Evolutionary conservation across 2,329 filamentous ascomycete genomes (phyloP), one percentile per base, ranked within the genome.

Genomic region (Penicillium digitatum): DNA sequence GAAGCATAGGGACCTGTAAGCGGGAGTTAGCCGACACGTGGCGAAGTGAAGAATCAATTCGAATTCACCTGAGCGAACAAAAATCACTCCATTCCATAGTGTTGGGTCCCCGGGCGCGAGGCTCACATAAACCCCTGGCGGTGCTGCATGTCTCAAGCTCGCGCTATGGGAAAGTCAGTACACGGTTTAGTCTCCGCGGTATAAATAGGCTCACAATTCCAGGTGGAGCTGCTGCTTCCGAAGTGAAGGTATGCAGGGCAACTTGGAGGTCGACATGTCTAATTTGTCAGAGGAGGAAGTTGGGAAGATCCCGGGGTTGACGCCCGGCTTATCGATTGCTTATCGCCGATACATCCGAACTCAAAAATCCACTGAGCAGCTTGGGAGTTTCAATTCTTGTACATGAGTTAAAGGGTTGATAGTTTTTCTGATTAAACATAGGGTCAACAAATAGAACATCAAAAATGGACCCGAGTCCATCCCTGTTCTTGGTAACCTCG

Each of bases 41-140:
- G 26, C 3, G 1, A 5, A 10, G 12, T 14, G 37, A 39, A 20
- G n/a, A 6, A 32, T 10, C 11, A 3, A 18, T 52, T 34, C 5
- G 3, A 31, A 50, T 61, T 62, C 78, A 94, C 93, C 93, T 79
- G 89, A 87, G 54, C 90, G 88, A 59, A 96, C 85, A 70, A 97
- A 97, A 27, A 97, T 79, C 20, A 95, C 88, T n/a, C 90, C 92
- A 31, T 87, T 87, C 93, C 93, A 97, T 46, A 91, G 77, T 16
- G 85, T 85, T 18, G 89, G 85, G 68, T 96, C 87, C 24, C 88
- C 88, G 0, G 90, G 89, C 27, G 88, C 89, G 56, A 96, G 82
- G 71, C 83, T 89, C 73, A 96, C 83, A 74, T 94, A 96, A 58
- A 96, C 81, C 50, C 94, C 93, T 54, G 90, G 85, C 2, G 92